These are phyloP conservation scores for Colletotrichum zoysiae DNA, from an alignment of 2,329 filamentous ascomycete species.

Conservation along the genomic window DNA sequence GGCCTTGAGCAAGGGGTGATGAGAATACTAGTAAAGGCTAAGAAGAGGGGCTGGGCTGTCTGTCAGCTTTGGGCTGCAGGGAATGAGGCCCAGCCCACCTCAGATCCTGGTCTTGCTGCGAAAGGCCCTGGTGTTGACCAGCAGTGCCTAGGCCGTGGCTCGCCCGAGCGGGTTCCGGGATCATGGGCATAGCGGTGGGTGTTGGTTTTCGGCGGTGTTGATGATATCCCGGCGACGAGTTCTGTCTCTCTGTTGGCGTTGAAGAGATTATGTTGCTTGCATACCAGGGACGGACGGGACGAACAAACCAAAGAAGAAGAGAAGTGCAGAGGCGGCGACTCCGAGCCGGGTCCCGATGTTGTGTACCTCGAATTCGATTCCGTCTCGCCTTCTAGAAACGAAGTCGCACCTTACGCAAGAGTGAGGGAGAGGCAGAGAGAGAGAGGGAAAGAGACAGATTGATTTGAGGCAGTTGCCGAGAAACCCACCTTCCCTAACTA, in stretches of 20 bases:
- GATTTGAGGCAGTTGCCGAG: too few relatives aligned
- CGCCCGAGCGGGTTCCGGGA: background rate
- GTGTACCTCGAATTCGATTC: slow-evolving; percentile 4
- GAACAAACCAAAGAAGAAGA: slow-evolving; percentile 7
- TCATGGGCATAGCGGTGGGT: background rate
- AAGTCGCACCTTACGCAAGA: too few relatives aligned
- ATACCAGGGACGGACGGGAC: too few relatives aligned
- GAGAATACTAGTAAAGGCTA: slow-evolving; percentile 22
- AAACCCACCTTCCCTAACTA: background rate
- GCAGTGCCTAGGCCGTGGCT: slow-evolving; percentile 7
- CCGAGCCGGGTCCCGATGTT: slow-evolving; percentile 18
- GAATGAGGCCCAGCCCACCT: background rate
- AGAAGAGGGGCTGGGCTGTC: slow-evolving; percentile 33
- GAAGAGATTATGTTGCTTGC: background rate
- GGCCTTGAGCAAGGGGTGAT: slow-evolving; percentile 16
- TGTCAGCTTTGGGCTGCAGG: slow-evolving; percentile 33
- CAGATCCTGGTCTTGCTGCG: slow-evolving; percentile 4
- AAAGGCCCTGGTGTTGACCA: background rate
- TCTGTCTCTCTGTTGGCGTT: background rate
- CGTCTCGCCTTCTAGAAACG: slow-evolving; percentile 17
- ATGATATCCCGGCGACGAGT: background rate
- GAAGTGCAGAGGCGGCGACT: background rate
- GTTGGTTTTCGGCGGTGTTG: background rate
- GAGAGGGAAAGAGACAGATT: too few relatives aligned
- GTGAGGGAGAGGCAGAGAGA: too few relatives aligned